These are phyloP conservation scores for Talaromyces borbonicus DNA, from an alignment of 495 filamentous ascomycete species.

Conservation along the genomic window DNA sequence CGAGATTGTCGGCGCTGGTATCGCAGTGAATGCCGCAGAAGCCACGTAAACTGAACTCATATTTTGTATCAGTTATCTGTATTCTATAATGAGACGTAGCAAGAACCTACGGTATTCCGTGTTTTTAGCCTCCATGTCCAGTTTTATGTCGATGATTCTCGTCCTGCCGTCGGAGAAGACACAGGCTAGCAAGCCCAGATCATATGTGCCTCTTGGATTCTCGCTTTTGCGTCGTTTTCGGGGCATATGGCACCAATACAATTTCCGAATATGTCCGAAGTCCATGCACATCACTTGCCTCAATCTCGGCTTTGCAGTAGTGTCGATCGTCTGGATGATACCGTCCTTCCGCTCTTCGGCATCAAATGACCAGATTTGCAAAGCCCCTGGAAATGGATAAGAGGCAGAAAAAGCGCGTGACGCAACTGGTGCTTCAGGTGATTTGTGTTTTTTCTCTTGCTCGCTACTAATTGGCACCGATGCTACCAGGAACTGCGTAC, in stretches of 20 bases:
- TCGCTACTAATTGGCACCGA: constrained; percentile 29
- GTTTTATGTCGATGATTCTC: constrained; percentile 46
- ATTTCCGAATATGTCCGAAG: constrained; percentile 50
- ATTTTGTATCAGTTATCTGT: background rate
- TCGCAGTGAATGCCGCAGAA: constrained; percentile 45
- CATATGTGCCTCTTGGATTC: constrained; percentile 19
- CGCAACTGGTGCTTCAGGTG: constrained; percentile 14
- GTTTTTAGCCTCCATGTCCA: constrained; percentile 20
- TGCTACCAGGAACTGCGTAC: constrained; percentile 47
- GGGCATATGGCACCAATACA: constrained; percentile 54
- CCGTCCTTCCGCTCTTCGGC: constrained; percentile 17
- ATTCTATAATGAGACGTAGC: background rate
- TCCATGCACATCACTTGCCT: constrained; percentile 48
- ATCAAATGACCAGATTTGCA: constrained; percentile 53
- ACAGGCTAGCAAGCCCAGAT: constrained; percentile 50
- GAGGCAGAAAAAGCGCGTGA: constrained; percentile 38
- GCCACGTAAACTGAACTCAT: constrained; percentile 31
- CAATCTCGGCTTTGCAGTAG: constrained; percentile 27
- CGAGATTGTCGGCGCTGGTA: constrained; percentile 39
- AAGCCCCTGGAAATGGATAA: constrained; percentile 33
- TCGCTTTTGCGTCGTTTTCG: constrained; percentile 27
- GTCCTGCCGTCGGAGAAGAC: constrained; percentile 54
- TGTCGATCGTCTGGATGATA: constrained; percentile 27
- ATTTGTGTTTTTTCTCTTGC: constrained; percentile 19
- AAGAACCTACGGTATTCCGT: constrained; percentile 29